Base-by-base conservation (phyloP, 1,284 basidiomycete genomes). In the Cryptococcus wingfieldii region DNA sequence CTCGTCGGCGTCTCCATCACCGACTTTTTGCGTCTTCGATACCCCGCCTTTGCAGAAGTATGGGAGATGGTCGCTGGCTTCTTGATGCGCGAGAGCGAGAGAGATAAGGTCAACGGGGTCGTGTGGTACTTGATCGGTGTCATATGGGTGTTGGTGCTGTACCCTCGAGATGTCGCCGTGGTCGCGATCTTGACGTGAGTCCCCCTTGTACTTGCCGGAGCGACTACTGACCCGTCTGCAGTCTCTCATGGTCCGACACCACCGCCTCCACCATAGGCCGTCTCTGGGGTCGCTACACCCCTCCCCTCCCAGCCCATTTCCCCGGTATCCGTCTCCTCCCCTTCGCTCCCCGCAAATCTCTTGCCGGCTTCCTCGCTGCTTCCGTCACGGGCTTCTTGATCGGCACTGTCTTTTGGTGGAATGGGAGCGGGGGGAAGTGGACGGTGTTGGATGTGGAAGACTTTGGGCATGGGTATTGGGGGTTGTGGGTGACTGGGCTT, bases 181-280 rank as follows among this genome's bases (percentile, higher is more conserved):
- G 86, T 94, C 13, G 84, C 91, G 3, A 88, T 96, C 65, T 81
- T 95, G 62, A 90, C 91, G 90, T 90, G 71, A 65, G 88, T 81
- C 9, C 5, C 27, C 19, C 23, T 42, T 25, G 13, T 38, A 19
- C 19, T 9, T n/a, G 34, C 38, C 18, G 10, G 49, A 28, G 4
- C 12, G 31, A 23, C 10, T 23, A 10, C 46, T 31, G 12, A 13
- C 41, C 28, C 12, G 19, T 38, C 9, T 18, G 19, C 59, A 94
- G 90, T 60, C 85, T 98, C 45, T 94, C 93, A 28, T 97, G 95
- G 90, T 93, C 91, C 4, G 95, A 98, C 78, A 98, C 95, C 0
- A 85, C 90, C 14, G 95, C 95, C 0, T 96, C 93, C 4, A 92
- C 91, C 6, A 82, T 97, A 60, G 95, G 95, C 42, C 86, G 95